These are phyloP conservation scores for Synchytrium microbalum DNA, from an alignment of 371 early-diverging fungal species.

Conservation along the genomic window DNA sequence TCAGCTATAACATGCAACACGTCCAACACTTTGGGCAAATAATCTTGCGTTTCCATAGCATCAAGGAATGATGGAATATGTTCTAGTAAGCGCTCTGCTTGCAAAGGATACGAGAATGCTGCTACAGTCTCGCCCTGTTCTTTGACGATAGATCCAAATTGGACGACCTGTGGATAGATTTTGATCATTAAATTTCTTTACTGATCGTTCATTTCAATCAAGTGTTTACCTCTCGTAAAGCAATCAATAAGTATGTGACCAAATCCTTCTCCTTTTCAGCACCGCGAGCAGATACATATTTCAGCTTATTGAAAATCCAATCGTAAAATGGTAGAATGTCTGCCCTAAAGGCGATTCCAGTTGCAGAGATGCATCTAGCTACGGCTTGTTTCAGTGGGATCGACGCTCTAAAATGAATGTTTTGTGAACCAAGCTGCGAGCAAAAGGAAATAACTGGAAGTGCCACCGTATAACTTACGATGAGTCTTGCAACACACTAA, in stretches of 20 bases:
- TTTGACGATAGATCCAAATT: conserved; percentile 4
- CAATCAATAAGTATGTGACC: conserved; percentile 16
- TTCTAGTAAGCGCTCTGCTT: conserved; percentile 2
- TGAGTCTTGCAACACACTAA: conserved; percentile 14
- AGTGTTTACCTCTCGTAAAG: conserved; percentile 21
- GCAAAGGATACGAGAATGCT: background rate
- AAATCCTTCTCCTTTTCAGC: conserved; percentile 16
- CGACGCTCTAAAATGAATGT: conserved; percentile 11
- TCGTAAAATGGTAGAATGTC: conserved; percentile 13
- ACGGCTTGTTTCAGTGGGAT: conserved; percentile 16
- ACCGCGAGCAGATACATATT: background rate
- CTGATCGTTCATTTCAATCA: conserved; percentile 9
- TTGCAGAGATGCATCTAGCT: conserved; percentile 16
- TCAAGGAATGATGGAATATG: conserved; percentile 28
- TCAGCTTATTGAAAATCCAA: conserved; percentile 23
- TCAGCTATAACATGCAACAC: conserved; percentile 22
- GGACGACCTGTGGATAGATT: conserved; percentile 4
- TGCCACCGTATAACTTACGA: conserved; percentile 14
- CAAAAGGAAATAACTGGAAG: too few species aligned
- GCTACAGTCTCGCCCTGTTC: background rate
- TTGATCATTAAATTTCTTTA: background rate
- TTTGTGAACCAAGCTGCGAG: too few species aligned
- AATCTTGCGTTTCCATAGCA: conserved; percentile 21
- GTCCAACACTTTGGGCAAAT: conserved; percentile 26
- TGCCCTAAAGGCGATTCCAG: conserved; percentile 11